Evolutionary conservation across 129 eudicot species (phyloP).

Genomic region (Mikania micrantha): DNA sequence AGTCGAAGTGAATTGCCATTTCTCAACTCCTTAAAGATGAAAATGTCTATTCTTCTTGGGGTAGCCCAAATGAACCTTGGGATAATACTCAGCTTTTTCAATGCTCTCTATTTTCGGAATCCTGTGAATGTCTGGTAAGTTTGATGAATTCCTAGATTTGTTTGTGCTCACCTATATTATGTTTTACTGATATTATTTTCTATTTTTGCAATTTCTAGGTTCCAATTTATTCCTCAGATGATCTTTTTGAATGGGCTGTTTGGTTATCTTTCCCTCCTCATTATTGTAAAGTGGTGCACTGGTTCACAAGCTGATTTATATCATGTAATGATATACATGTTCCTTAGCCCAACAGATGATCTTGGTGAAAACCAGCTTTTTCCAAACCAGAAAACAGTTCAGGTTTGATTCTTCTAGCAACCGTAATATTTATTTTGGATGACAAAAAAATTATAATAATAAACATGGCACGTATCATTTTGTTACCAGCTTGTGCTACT

Average conservation of each 20-base stretch:
- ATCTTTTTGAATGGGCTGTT: constrained; percentile 67
- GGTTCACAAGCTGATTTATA: constrained; percentile 89
- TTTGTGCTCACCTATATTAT: no score
- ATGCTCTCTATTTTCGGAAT: constrained; percentile 57
- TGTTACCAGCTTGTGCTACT: constrained; percentile 55
- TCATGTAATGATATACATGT: constrained; percentile 84
- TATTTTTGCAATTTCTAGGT: no score
- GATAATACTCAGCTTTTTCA: constrained; percentile 62
- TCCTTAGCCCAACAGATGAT: constrained; percentile 84
- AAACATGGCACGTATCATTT: no score
- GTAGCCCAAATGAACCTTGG: constrained; percentile 94
- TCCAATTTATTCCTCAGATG: constrained; percentile 75
- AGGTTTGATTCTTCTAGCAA: constrained; percentile 55
- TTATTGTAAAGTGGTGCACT: constrained; percentile 69
- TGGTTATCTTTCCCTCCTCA: constrained; percentile 77
- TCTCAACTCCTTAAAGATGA: constrained; percentile 85
- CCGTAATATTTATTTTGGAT: no score
- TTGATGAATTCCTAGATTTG: no score
- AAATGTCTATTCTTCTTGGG: constrained; percentile 83
- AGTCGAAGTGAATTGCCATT: constrained; percentile 74
- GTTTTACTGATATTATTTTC: no score
- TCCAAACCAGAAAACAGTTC: constrained; percentile 58
- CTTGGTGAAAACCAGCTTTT: constrained; percentile 84
- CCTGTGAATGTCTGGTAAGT: constrained; percentile 56
- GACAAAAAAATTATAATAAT: no score